Conservation (phyloP, 768 basidiomycete genomes). For the Pholiota conissans region DNA sequence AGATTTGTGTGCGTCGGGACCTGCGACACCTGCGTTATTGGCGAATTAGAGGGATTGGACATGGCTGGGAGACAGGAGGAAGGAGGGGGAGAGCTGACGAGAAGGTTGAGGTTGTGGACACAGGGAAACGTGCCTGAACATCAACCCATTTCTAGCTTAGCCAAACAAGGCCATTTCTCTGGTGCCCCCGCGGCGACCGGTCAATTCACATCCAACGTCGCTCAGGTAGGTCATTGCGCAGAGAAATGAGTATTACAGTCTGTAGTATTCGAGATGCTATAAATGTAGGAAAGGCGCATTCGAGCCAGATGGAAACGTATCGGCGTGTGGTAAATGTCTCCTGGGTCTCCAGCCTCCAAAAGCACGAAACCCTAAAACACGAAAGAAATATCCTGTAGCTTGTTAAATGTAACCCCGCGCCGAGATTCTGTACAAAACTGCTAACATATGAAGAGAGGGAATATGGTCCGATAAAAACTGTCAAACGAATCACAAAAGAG, state of each 20-base stretch:
- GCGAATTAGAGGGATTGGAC: conserved; percentile 45
- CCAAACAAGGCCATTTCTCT: conserved; percentile 24
- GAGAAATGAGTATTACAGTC: conserved; percentile 4
- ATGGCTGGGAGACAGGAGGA: conserved; percentile 22
- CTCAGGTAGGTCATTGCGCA: background rate
- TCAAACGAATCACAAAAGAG: conserved; percentile 20
- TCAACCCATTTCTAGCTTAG: conserved; percentile 18
- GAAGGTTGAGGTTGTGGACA: conserved; percentile 7
- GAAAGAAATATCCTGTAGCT: conserved; percentile 11
- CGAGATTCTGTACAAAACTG: conserved; percentile 10
- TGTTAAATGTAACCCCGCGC: conserved; percentile 10
- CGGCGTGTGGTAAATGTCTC: conserved; percentile 8
- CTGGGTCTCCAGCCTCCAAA: conserved; percentile 1
- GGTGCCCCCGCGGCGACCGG: background rate
- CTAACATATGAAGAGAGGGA: conserved; percentile 14
- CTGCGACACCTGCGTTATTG: conserved; percentile 63
- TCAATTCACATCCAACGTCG: background rate
- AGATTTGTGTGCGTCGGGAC: conserved; percentile 67
- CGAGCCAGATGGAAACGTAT: background rate
- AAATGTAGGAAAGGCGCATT: conserved; percentile 8
- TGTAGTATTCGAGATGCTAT: conserved; percentile 8
- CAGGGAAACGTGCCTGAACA: conserved; percentile 16
- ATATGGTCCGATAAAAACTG: conserved; percentile 22
- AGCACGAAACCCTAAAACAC: conserved; percentile 9
- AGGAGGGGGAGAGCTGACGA: conserved; percentile 7